Percentiles rank a stretch among this genome's conserved stretches.
Conservation (phyloP, 352 stramenopile genomes). For the Pythium rishiriense region DNA sequence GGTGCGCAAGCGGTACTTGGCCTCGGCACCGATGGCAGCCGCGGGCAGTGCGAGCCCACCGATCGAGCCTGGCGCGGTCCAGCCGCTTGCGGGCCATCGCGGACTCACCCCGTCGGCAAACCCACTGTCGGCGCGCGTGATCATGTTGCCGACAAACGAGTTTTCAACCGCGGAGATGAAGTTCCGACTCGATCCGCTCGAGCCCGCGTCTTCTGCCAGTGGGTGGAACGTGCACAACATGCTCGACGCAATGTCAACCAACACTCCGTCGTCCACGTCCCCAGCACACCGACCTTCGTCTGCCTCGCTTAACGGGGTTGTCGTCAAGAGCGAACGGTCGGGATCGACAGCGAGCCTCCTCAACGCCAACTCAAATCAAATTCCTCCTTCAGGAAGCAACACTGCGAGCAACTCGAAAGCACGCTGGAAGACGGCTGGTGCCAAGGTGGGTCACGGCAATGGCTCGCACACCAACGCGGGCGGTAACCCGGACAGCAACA, state of each 20-base stretch:
- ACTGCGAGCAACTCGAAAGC: neutral
- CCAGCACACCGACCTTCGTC: slow-evolving; percentile 1
- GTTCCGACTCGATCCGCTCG: slow-evolving; percentile 30
- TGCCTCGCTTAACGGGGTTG: neutral
- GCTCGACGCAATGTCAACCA: slow-evolving; percentile 7
- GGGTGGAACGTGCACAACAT: slow-evolving; percentile 14
- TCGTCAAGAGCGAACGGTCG: slow-evolving; percentile 2
- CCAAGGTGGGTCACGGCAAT: slow-evolving; percentile 3
- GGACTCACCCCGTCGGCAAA: neutral
- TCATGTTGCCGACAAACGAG: slow-evolving; percentile 32
- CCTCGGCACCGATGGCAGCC: slow-evolving; percentile 29
- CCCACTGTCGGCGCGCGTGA: slow-evolving; percentile 10
- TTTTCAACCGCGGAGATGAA: slow-evolving; percentile 44
- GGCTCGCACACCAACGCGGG: too few relatives aligned
- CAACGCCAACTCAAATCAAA: neutral
- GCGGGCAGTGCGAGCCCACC: slow-evolving; percentile 17
- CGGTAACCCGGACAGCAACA: neutral
- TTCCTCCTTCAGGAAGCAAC: neutral
- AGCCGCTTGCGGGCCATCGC: neutral
- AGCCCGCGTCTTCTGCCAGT: neutral
- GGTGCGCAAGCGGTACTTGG: slow-evolving; percentile 44
- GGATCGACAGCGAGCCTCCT: slow-evolving; percentile 3
- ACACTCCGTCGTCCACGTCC: neutral
- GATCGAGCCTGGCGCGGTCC: neutral
- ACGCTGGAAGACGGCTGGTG: slow-evolving; percentile 19